Evolutionary conservation across 2,329 filamentous ascomycete species (phyloP), one percentile per base, ranked within the genome.

Genomic region (Eutypa lata): DNA sequence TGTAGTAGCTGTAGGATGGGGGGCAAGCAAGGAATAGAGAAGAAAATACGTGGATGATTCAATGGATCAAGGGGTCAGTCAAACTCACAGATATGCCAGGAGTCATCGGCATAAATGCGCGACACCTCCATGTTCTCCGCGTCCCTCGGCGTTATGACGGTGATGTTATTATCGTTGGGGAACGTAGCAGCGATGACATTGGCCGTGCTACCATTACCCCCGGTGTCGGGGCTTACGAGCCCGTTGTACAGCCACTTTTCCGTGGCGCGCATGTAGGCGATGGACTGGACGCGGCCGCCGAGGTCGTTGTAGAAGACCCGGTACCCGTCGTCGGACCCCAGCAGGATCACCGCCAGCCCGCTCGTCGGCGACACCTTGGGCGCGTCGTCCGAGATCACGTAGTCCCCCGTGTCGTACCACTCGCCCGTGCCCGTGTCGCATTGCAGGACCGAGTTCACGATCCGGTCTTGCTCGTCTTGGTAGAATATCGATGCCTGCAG

Each of bases 251-350:
- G 26, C 70, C 72, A 74, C 2, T 53, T n/a, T 3, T 48, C 50
- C 3, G 56, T 58, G 7, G 55, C 52, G 3, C 37, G 48, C 2
- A 61, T 66, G 51, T 72, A 75, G 7, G 58, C 56, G 14, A 74
- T 53, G 47, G 66, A 56, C 24, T 68, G 71, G 47, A 73, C 52
- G 7, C 54, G 57, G 18, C 60, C 64, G 26, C 66, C 51, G 24
- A 61, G 49, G 53, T 71, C 71, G 56, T 73, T 71, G 52, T 67
- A 74, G 57, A 68, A 73, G 13, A 74, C 58, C 11, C 71, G 70
- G 44, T 73, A 73, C 22, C 71, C 71, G 2, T 60, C 53, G 7
- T 57, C 57, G 1, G 53, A 52, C 14, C 68, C 67, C 7, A 73
- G 64, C n/a, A 71, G 55, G 3, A 71, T 56, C 2, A 59, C 63